Evolutionary conservation across 1,284 basidiomycete species (phyloP), one percentile per base, ranked within the genome.

Genomic region (Neolentinus lepideus): DNA sequence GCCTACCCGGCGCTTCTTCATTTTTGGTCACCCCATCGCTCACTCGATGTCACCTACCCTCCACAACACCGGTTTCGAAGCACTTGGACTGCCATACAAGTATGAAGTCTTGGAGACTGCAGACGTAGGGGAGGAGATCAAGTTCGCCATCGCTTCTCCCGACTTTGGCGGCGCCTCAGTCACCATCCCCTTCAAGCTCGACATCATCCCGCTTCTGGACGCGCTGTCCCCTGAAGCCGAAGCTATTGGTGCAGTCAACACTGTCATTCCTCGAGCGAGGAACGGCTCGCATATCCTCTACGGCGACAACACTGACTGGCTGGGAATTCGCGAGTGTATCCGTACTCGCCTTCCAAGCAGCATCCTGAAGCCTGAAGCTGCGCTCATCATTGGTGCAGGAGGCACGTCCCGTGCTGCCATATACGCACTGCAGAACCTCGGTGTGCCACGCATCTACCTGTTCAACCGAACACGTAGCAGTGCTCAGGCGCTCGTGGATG

Each of bases 111-210:
- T 91, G 51, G 92, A 98, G 73, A 90, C 90, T 0, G 66, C 74
- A 12, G 70, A 74, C 4, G 78, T 96, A 1, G 83, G 84, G 53
- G 80, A 85, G 19, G 76, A 80, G 52, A 77, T 97, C 60, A 79
- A 80, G 62, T 72, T 77, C 0, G 76, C 85, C 1, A 74, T 98
- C 14, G 69, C 76, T 0, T 75, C 82, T 8, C 76, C 83, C 0
- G 82, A 87, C 54, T 99, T 98, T 70, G 96, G 96, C 16, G 96
- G 96, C 2, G 95, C 95, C 6, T 94, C 91, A 4, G 94, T 98
- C 24, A 99, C 97, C 3, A 96, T 97, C 60, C 94, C 94, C 2
- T 87, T 88, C 76, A 98, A 98, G 72, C 74, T 95, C 45, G 88
- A 92, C 57, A 79, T 97, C 60, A 91, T 97, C 52, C 80, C 87